Conservation (phyloP, 805 yeast species). For the Pichia rugopelliculosa region DNA sequence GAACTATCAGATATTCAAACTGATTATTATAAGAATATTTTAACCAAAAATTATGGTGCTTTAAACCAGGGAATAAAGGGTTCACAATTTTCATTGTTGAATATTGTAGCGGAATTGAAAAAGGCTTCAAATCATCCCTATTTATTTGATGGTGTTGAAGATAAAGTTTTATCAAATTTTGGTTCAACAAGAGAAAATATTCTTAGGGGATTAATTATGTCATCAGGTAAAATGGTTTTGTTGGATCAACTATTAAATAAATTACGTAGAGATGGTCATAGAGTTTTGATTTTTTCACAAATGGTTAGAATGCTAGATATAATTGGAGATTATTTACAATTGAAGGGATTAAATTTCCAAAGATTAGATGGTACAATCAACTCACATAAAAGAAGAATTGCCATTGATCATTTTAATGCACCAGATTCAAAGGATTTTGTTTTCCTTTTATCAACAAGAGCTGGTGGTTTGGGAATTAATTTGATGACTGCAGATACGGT, state of each 20-base stretch:
- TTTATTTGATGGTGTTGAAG: slow-evolving; percentile 88
- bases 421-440: slow-evolving; percentile 89
- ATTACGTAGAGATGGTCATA: slow-evolving; percentile 86
- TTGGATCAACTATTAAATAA: slow-evolving; percentile 82
- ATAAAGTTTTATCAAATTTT: slow-evolving; percentile 61
- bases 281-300: slow-evolving; percentile 91
- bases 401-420: slow-evolving; percentile 95
- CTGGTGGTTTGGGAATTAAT: slow-evolving; percentile 98
- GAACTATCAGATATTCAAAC: slow-evolving; percentile 94
- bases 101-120: slow-evolving; percentile 91
- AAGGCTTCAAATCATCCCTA: slow-evolving; percentile 98
- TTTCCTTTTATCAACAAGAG: slow-evolving; percentile 86
- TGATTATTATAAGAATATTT: slow-evolving; percentile 86
- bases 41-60: slow-evolving; percentile 88
- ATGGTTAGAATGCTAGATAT: slow-evolving; percentile 97
- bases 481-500: slow-evolving; percentile 99
- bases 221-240: slow-evolving; percentile 96
- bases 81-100: slow-evolving; percentile 76
- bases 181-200: slow-evolving; percentile 69
- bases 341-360: slow-evolving; percentile 84
- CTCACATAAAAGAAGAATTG: slow-evolving; percentile 84
- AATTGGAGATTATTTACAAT: slow-evolving; percentile 82
- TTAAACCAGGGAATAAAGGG: slow-evolving; percentile 77
- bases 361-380: slow-evolving; percentile 96
- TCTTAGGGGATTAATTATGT: slow-evolving; percentile 89